These are phyloP conservation scores for Jaapia argillacea DNA, from an alignment of 768 basidiomycete species.

Conservation along the genomic window DNA sequence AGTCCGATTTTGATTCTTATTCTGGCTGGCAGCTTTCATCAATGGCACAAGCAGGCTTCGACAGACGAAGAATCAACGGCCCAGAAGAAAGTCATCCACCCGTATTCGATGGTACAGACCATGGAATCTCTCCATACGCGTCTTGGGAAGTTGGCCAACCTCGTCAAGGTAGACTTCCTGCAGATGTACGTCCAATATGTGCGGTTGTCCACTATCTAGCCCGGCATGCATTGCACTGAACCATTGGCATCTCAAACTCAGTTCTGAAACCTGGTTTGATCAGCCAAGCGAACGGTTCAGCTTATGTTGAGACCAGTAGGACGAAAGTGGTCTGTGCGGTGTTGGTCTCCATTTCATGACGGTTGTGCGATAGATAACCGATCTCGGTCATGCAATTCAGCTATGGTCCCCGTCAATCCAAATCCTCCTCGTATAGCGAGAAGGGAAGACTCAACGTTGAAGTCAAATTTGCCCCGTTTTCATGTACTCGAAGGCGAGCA, in stretches of 20 bases:
- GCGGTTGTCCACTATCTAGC: no score
- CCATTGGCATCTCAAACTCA: no score
- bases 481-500: conserved; percentile 64
- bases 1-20: no score
- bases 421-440: conserved; percentile 74
- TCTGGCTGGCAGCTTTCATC: no score
- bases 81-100: conserved; percentile 78
- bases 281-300: conserved; percentile 90
- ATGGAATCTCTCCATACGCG: conserved; percentile 11
- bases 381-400: conserved; percentile 23
- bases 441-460: conserved; percentile 87
- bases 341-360: conserved; percentile 42
- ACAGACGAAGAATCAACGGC: conserved; percentile 84
- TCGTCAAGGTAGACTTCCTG: conserved; percentile 40
- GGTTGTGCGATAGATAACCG: conserved; percentile 6
- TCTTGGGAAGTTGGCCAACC: conserved; percentile 24
- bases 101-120: conserved; percentile 36
- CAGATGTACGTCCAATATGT: conserved; percentile 86
- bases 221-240: no score
- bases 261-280: conserved; percentile 88
- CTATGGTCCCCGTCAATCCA: conserved; percentile 81
- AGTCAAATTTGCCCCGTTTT: conserved; percentile 95
- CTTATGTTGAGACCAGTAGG: conserved; percentile 87
- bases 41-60: conserved; percentile 24
- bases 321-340: conserved; percentile 96